phyloP scores from a whole-genome alignment of 2,329 filamentous ascomycete genomes.

The Dactylellina sp. region DNA sequence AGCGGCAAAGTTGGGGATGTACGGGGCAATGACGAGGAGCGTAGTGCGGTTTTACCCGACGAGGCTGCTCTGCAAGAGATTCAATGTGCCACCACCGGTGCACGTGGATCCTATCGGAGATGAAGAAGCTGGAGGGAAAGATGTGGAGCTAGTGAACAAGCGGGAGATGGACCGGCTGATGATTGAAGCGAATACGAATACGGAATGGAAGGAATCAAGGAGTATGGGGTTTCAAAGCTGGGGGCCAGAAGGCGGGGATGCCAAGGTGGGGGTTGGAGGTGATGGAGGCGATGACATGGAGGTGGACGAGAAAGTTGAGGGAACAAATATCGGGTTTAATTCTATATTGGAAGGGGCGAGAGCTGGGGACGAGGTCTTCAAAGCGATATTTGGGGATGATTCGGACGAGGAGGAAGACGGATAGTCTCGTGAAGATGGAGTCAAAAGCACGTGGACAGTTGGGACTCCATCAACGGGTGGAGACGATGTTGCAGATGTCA shows the following conservation, averaged over 20 bases:
- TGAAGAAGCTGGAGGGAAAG: constrained; percentile 68
- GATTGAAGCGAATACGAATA: constrained; percentile 54
- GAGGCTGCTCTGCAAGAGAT: constrained; percentile 89
- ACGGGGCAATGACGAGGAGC: constrained; percentile 84
- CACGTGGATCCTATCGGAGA: constrained; percentile 71
- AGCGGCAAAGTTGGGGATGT: constrained; percentile 91
- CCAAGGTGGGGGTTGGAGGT: constrained; percentile 21
- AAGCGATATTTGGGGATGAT: constrained; percentile 91
- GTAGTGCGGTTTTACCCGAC: constrained; percentile 80
- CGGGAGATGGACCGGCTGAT: constrained; percentile 57
- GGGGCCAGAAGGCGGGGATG: constrained; percentile 60
- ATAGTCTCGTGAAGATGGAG: constrained; percentile 5
- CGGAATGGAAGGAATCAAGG: constrained; percentile 37
- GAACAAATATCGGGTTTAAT: constrained; percentile 25
- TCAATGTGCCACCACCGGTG: constrained; percentile 83
- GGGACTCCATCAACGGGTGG: no score
- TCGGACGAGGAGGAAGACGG: constrained; percentile 73
- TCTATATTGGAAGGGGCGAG: constrained; percentile 71
- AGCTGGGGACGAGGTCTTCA: constrained; percentile 84
- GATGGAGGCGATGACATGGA: not conserved
- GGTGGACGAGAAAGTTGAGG: constrained; percentile 6
- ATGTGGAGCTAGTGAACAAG: constrained; percentile 70
- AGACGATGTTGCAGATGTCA: not conserved
- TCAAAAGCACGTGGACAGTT: not conserved
- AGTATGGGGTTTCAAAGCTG: constrained; percentile 39